Evolutionary conservation across 1,284 basidiomycete species (phyloP).

Genomic region (Kalmanozyma brasiliensis): DNA sequence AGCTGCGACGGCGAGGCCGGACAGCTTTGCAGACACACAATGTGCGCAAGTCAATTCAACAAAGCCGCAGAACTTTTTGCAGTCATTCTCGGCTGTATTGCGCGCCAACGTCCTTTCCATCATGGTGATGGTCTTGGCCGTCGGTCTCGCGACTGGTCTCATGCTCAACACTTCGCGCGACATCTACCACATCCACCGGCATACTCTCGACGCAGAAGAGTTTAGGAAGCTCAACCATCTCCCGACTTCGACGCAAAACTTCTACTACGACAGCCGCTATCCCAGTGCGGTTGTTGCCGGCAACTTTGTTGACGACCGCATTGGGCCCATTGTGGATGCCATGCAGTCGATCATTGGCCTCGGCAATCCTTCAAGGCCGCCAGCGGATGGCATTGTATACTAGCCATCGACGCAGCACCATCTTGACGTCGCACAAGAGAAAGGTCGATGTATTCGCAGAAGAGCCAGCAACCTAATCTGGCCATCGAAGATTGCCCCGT

Average conservation of each 20-base stretch:
- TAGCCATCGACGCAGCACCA: not conserved
- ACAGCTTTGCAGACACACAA: not conserved
- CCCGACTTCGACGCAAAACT: constrained; percentile 15
- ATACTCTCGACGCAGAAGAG: constrained; percentile 32
- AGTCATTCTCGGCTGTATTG: constrained; percentile 5
- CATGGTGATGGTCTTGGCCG: constrained; percentile 17
- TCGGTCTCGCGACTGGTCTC: constrained; percentile 30
- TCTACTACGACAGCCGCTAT: constrained; percentile 40
- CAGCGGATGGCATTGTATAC: constrained; percentile 24
- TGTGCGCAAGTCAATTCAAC: not conserved
- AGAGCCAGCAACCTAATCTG: not conserved
- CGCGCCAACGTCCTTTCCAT: constrained; percentile 10
- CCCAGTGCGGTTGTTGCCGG: constrained; percentile 35
- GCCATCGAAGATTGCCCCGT: not conserved
- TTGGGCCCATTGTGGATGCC: constrained; percentile 23
- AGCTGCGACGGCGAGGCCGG: not conserved
- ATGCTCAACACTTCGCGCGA: constrained; percentile 42
- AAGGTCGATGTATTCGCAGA: not conserved
- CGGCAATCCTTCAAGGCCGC: constrained; percentile 7
- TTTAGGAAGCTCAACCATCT: constrained; percentile 42
- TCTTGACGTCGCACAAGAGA: not conserved
- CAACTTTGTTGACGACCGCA: constrained; percentile 39
- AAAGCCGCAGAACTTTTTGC: not conserved
- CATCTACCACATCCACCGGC: constrained; percentile 43
- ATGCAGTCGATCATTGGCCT: constrained; percentile 21